phyloP scores from a whole-genome alignment of 139 green algal species.

The Coelastrella sp. region DNA sequence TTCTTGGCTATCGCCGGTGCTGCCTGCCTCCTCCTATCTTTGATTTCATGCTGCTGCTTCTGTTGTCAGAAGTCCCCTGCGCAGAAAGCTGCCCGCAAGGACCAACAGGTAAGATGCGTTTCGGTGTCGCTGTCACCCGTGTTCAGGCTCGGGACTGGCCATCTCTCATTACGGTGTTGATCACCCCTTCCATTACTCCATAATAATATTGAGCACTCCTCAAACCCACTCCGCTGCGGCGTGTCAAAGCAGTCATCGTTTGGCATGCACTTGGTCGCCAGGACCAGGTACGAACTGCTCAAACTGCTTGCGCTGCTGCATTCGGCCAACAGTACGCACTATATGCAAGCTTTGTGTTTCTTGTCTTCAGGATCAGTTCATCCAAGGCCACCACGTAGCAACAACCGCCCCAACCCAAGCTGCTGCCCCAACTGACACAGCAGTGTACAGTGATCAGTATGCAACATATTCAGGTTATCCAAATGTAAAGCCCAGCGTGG shows the following conservation, averaged over 20 bases:
- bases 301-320: too few relatives aligned
- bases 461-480: constrained; percentile 13
- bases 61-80: constrained; percentile 22
- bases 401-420: not conserved
- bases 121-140: too few relatives aligned
- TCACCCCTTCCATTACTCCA: too few relatives aligned
- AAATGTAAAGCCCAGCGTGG: constrained; percentile 17
- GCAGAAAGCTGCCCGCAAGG: not conserved
- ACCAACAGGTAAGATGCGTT: not conserved
- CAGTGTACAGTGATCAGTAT: constrained; percentile 1
- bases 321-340: too few relatives aligned
- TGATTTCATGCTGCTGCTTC: constrained; percentile 41
- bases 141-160: too few relatives aligned
- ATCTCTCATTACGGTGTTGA: too few relatives aligned
- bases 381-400: not conserved
- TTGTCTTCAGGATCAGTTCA: constrained; percentile 20
- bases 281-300: too few relatives aligned
- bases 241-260: too few relatives aligned
- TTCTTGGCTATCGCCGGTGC: constrained; percentile 20
- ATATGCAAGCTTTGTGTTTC: too few relatives aligned
- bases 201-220: too few relatives aligned
- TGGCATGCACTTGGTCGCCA: too few relatives aligned
- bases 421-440: not conserved
- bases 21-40: constrained; percentile 16
- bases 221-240: too few relatives aligned